phyloP scores from a whole-genome alignment of 176 grass and related monocot species.

The Triticum timopheevii region DNA sequence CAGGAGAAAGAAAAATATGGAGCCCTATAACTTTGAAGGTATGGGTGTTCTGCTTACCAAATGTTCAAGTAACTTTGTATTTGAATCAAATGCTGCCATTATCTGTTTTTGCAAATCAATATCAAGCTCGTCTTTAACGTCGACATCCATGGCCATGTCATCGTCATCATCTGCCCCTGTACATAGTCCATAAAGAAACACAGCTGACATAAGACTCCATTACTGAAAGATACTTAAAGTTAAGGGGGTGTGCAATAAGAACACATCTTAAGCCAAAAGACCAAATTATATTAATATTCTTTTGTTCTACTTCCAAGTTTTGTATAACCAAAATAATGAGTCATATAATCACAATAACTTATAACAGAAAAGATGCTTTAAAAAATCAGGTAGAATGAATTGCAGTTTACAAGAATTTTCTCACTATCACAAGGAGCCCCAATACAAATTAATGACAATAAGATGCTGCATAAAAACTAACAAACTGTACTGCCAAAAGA shows the following conservation, averaged over 20 bases:
- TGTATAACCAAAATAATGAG: not conserved
- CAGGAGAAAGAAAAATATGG: constrained; percentile 28
- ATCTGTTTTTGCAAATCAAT: constrained; percentile 78
- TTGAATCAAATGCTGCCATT: constrained; percentile 79
- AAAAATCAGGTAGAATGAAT: not conserved
- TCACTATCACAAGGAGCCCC: not conserved
- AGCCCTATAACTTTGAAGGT: not conserved
- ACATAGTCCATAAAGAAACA: constrained; percentile 27
- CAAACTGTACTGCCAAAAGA: constrained; percentile 2
- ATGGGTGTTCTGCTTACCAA: constrained; percentile 50
- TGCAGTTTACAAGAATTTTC: not conserved
- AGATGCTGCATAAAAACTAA: constrained; percentile 6
- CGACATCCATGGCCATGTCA: constrained; percentile 67
- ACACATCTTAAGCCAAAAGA: not conserved
- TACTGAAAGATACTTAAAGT: not conserved
- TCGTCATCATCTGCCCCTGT: constrained; percentile 59
- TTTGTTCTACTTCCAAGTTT: not conserved
- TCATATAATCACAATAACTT: not conserved
- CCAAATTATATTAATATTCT: not conserved
- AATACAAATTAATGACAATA: not conserved
- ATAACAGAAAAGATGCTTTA: not conserved
- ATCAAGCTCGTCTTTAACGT: constrained; percentile 58
- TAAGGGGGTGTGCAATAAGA: not conserved
- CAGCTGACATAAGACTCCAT: constrained; percentile 1
- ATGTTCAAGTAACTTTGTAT: constrained; percentile 78